Percentiles rank a stretch among this genome's conserved stretches.
Evolutionary conservation across 495 filamentous ascomycete genomes (phyloP).

Genomic region (Neurospora cerealis): DNA sequence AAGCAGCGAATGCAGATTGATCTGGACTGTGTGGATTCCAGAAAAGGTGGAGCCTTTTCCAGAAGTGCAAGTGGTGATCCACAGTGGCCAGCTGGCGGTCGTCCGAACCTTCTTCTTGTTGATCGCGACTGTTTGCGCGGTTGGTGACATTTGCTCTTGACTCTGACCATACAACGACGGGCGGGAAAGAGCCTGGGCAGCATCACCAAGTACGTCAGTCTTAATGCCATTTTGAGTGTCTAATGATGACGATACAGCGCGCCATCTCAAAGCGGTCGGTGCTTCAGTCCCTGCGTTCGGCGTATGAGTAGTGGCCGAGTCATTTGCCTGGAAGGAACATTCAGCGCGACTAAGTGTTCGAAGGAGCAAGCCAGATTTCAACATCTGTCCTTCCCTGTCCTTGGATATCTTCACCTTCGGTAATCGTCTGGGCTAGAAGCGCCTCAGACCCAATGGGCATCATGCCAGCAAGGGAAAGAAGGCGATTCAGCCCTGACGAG

Average conservation of each 20-base stretch:
- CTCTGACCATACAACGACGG: background rate
- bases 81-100: background rate
- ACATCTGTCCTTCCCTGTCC: background rate
- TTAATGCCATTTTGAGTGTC: background rate
- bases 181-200: background rate
- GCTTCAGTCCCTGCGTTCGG: background rate
- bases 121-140: background rate
- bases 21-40: background rate
- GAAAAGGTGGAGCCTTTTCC: background rate
- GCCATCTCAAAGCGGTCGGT: background rate
- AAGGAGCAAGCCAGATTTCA: background rate
- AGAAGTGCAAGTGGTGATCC: background rate
- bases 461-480: too few relatives aligned
- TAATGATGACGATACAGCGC: background rate
- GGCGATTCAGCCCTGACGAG: too few relatives aligned
- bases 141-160: background rate
- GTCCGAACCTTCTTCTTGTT: background rate
- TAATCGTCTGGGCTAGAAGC: too few relatives aligned
- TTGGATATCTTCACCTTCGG: background rate
- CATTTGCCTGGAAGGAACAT: background rate
- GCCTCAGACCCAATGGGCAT: too few relatives aligned
- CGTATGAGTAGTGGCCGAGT: background rate
- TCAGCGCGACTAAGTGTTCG: background rate
- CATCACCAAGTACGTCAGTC: background rate
- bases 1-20: background rate